A percentile compares a stretch with the other conserved stretches of the same genome.
phyloP scores from a whole-genome alignment of 2,329 filamentous ascomycete genomes.

The Monilinia aucupariae region DNA sequence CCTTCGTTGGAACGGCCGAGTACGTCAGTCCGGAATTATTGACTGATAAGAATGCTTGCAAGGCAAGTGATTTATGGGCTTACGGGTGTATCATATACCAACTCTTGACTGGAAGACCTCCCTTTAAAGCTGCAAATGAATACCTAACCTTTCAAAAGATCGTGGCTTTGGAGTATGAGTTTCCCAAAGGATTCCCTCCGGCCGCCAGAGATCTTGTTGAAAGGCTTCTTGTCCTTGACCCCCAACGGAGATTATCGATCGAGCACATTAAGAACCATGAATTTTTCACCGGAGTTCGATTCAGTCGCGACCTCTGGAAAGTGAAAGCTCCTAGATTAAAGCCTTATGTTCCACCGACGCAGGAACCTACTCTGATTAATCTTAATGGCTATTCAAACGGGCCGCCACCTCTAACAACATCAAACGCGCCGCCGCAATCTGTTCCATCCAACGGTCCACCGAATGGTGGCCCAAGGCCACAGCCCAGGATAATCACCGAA shows the following conservation, averaged over 20 bases:
- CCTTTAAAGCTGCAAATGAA: slow-evolving; percentile 93
- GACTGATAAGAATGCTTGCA: slow-evolving; percentile 94
- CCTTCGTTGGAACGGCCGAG: slow-evolving; percentile 95
- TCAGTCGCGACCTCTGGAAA: slow-evolving; percentile 83
- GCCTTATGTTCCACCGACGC: slow-evolving; percentile 70
- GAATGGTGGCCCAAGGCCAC: slow-evolving; percentile 48
- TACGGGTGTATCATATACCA: slow-evolving; percentile 99
- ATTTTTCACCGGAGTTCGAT: slow-evolving; percentile 84
- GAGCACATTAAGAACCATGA: slow-evolving; percentile 96
- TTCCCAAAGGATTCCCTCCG: slow-evolving; percentile 80
- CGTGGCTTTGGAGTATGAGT: slow-evolving; percentile 87
- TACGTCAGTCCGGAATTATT: slow-evolving; percentile 98
- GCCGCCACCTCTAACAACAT: slow-evolving; percentile 29
- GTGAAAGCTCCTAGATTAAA: slow-evolving; percentile 83
- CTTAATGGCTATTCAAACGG: slow-evolving; percentile 48
- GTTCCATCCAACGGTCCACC: slow-evolving; percentile 37
- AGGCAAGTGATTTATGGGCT: slow-evolving; percentile 95
- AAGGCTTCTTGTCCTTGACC: slow-evolving; percentile 83
- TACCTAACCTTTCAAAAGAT: slow-evolving; percentile 99
- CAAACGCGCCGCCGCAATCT: slow-evolving; percentile 34
- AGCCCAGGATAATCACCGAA: slow-evolving; percentile 84
- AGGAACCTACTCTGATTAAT: slow-evolving; percentile 70
- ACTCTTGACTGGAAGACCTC: slow-evolving; percentile 86
- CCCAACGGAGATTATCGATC: slow-evolving; percentile 74
- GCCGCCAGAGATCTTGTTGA: slow-evolving; percentile 86